Conservation (phyloP, 208 protist species). For the Trypanosoma cruzi region DNA sequence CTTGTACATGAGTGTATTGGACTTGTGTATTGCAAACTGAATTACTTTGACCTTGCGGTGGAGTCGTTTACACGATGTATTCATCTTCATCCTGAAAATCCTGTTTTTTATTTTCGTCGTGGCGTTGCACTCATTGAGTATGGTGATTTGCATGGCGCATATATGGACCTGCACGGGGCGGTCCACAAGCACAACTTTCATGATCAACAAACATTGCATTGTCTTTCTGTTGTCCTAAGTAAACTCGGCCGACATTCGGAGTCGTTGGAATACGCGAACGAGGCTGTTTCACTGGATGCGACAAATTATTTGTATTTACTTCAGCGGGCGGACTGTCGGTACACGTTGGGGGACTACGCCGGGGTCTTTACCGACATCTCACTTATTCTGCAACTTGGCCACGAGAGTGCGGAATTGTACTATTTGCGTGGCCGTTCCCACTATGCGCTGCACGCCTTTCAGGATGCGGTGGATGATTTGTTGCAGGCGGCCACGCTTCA, state of each 20-base stretch:
- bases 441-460: slow-evolving; percentile 56
- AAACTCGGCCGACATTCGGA: slow-evolving; percentile 41
- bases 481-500: slow-evolving; percentile 45
- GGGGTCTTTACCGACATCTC: slow-evolving; percentile 29
- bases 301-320: slow-evolving; percentile 34
- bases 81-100: slow-evolving; percentile 31
- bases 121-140: slow-evolving; percentile 38
- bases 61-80: slow-evolving; percentile 74
- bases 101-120: slow-evolving; percentile 51
- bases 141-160: slow-evolving; percentile 46
- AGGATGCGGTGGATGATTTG: slow-evolving; percentile 58
- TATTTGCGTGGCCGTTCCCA: slow-evolving; percentile 82
- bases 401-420: slow-evolving; percentile 57
- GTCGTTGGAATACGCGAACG: slow-evolving; percentile 48
- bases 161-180: slow-evolving; percentile 38
- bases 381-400: slow-evolving; percentile 4
- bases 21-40: slow-evolving; percentile 69
- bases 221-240: slow-evolving; percentile 49
- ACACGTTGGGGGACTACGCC: slow-evolving; percentile 29
- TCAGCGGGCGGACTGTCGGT: slow-evolving; percentile 37
- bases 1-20: slow-evolving; percentile 69
- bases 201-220: slow-evolving; percentile 48
- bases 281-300: slow-evolving; percentile 30
- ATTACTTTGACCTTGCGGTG: slow-evolving; percentile 76
- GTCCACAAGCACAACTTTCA: slow-evolving; percentile 29